Base-by-base conservation (phyloP, 1,284 basidiomycete species). In the Ustilago esculenta region DNA sequence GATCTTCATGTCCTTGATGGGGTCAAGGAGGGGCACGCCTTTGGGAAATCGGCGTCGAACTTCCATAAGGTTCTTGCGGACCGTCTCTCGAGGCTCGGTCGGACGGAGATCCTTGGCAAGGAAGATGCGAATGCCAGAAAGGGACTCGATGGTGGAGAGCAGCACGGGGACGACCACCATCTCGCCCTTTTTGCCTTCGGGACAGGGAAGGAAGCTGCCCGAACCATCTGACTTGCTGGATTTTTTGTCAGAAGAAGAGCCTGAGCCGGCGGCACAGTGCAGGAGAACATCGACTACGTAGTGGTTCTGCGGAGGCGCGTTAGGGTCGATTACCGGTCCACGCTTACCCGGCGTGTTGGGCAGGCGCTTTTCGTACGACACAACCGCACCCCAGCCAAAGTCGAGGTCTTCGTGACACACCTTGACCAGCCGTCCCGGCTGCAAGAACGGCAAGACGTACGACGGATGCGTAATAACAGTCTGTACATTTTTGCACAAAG, bases 201-300 rank as follows among this genome's bases (percentile, higher is more conserved):
- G 50, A 14, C 65, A 57, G 8, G 79, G 77, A 15, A 52, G 29
- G 30, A 80, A 65, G 30, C 70, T 74, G 21, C 43, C 40, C 4
- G 65, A 54, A 14, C 8, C 37, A 3, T 47, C 44, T 18, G 23
- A 35, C 27, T 53, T 43, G 14, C 42, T 44, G 23, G 49, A 44
- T 24, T 66, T 65, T 37, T 58, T 57, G 17, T 68, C 65, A 18
- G 50, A 48, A 18, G 60, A 25, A 25, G 46, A 36, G 18, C 42
- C 40, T 1, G 89, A 87, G 1, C 90, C 91, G 3, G 85, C 83
- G 0, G 90, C 88, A 71, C 92, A 91, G 69, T 91, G 89, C 29
- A 98, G 85, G 12, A 98, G 87, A n/a, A 97, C 92, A 66, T 98
- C 94, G 27, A 98, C 85, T 55, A 98, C 88, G 81, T 95, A 98